Percentiles rank a stretch among this genome's conserved stretches.
Conservation (phyloP, 1,139 yeast species). For the Nadsonia starkeyi-henricii region DNA sequence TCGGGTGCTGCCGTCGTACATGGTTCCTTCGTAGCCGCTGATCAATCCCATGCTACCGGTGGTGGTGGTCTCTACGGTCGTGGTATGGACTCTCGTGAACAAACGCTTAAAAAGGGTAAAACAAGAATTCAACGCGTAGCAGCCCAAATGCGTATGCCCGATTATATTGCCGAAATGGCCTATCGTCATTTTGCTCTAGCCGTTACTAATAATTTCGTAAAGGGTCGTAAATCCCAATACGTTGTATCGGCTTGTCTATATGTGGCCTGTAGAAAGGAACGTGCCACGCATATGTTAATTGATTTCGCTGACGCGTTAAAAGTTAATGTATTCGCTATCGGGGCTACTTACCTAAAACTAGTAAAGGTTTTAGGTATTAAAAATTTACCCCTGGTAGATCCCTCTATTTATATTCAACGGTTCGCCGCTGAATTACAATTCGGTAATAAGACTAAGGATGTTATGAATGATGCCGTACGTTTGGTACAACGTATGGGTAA, state of each 20-base stretch:
- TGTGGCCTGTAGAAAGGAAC: conserved; percentile 82
- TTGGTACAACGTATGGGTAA: conserved; percentile 82
- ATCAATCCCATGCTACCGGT: conserved; percentile 64
- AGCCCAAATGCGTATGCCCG: conserved; percentile 62
- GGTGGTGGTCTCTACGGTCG: conserved; percentile 42
- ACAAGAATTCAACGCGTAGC: conserved; percentile 71
- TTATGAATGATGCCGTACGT: conserved; percentile 73
- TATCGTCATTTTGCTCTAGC: conserved; percentile 83
- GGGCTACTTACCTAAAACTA: conserved; percentile 87
- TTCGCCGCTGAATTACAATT: conserved; percentile 80
- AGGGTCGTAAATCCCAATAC: conserved; percentile 88
- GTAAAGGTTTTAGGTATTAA: conserved; percentile 68
- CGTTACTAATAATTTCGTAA: conserved; percentile 74
- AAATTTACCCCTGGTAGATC: conserved; percentile 78
- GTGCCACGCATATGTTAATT: conserved; percentile 87
- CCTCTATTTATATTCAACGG: conserved; percentile 83
- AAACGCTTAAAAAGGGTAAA: conserved; percentile 71
- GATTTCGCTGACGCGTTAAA: conserved; percentile 85
- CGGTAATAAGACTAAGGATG: conserved; percentile 52
- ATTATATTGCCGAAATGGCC: conserved; percentile 74
- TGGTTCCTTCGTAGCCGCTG: conserved; percentile 85
- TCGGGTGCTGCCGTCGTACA: conserved; percentile 93
- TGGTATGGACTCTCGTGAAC: conserved; percentile 59
- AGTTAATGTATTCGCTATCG: conserved; percentile 84
- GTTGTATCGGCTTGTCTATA: conserved; percentile 91